A percentile compares a stretch with the other conserved stretches of the same genome.
phyloP scores from a whole-genome alignment of 2,329 filamentous ascomycete species.

The Coniochaeta sp. region DNA sequence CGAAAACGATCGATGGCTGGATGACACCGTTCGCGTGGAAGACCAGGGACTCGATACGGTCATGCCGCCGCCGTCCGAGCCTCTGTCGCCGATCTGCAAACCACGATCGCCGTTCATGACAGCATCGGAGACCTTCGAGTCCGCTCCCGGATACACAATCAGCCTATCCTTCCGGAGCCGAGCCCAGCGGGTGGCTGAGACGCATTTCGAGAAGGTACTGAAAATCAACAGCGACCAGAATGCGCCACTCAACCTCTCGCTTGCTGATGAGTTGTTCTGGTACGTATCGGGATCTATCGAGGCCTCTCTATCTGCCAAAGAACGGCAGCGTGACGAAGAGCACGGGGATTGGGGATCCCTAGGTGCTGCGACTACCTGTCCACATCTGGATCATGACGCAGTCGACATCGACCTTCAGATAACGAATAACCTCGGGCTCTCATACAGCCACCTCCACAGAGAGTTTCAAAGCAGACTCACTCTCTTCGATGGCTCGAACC shows the following conservation, averaged over 20 bases:
- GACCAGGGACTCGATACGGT: neutral
- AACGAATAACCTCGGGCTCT: conserved; percentile 41
- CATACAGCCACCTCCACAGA: conserved; percentile 33
- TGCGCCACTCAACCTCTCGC: conserved; percentile 36
- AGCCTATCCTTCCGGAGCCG: conserved; percentile 36
- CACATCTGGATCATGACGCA: conserved; percentile 32
- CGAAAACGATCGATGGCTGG: conserved; percentile 27
- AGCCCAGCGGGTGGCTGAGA: conserved; percentile 19
- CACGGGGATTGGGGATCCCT: conserved; percentile 12
- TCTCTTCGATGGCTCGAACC: conserved; percentile 34
- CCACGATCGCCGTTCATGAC: conserved; percentile 38
- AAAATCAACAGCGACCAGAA: conserved; percentile 38
- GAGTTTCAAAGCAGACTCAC: conserved; percentile 2
- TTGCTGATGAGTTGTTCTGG: conserved; percentile 40
- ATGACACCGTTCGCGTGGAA: neutral
- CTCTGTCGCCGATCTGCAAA: neutral
- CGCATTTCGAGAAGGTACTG: conserved; percentile 15
- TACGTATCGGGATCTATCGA: conserved; percentile 34
- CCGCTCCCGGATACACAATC: conserved; percentile 41
- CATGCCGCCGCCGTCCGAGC: neutral
- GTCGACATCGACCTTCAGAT: conserved; percentile 38
- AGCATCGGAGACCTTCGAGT: conserved; percentile 35
- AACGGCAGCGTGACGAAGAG: neutral
- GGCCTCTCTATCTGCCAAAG: conserved; percentile 25
- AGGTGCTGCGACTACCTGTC: conserved; percentile 28